phyloP scores from a whole-genome alignment of 169 alveolate genomes.

The Eimeria praecox region DNA sequence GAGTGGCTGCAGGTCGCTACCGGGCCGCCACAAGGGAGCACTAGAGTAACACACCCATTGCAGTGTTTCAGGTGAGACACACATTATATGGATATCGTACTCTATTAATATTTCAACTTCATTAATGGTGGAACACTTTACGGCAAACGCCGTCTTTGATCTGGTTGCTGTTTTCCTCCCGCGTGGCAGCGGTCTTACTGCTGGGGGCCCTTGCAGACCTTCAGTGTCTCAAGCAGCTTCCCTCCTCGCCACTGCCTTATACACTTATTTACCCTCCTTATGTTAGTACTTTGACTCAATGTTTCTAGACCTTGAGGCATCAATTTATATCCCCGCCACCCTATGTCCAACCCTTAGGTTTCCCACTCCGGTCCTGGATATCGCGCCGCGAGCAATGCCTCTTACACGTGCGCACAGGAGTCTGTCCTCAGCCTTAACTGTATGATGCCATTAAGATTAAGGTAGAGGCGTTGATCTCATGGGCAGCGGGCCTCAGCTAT shows the following conservation, averaged over 20 bases:
- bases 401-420: not conserved
- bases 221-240: not conserved
- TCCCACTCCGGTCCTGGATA: not conserved
- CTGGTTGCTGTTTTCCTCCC: conserved; percentile 10
- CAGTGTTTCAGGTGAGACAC: conserved; percentile 9
- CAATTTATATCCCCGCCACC: not conserved
- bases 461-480: not conserved
- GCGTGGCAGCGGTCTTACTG: conserved; percentile 69
- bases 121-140: not conserved
- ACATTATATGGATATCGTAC: not conserved
- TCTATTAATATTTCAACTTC: not conserved
- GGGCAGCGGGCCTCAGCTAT: not conserved
- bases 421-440: not conserved
- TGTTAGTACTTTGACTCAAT: not conserved
- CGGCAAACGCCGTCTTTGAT: not conserved
- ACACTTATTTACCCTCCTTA: conserved; percentile 6
- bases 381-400: not conserved
- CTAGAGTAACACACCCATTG: not conserved
- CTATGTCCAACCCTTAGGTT: not conserved
- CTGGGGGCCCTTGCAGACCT: conserved; percentile 53
- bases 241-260: not conserved
- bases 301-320: not conserved
- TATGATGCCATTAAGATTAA: not conserved
- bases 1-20: conserved; percentile 21
- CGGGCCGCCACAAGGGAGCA: conserved; percentile 57